Base-by-base conservation (phyloP, 1,284 basidiomycete genomes). In the Lentinus polychrous region DNA sequence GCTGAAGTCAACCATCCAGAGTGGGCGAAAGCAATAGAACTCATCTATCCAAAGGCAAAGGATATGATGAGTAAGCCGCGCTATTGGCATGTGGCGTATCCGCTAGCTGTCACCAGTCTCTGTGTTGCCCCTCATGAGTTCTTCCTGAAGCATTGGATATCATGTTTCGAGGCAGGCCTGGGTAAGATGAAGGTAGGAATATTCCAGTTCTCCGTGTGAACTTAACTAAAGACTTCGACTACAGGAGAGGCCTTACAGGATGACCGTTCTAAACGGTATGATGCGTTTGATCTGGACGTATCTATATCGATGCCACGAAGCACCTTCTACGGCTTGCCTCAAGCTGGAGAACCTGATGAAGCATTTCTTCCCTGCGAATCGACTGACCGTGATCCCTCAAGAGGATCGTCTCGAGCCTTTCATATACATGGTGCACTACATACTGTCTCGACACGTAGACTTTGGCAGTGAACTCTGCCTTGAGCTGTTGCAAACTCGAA, bases 1-100 rank as follows among this genome's bases (percentile, higher is more conserved):
- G 94, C 92, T 1, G 94, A 98, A 69, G 91, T 95, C 43, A 96
- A 97, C 60, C 90, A 96, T 63, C 94, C 94, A 0, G 77, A 87
- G 49, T 98, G 94, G 94, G 86, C 84, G 1, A 92, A 91, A 62
- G 93, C 93, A 0, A 86, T 96, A 41, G 86, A 93, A 55, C 70
- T 81, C 5, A 90, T 98, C 37, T 84, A 86, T 60, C 86, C 88
- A 1, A 86, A 89, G 57, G 91, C 93, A 3, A 76, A 79, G 49
- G 86, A 88, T 47, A 94, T 97, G 89, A 82, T 86, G 62, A 70
- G 76, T 34, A 97, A 97, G 64, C 90, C 89, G 8, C 82, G 92
- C 27, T 96, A 97, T 64, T 97, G 94, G 92, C 74, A 76, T 43
- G 80, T 83, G 0, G 92, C 92, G 1, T 95, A 92, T 63, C 91